A percentile compares a stretch with the other conserved stretches of the same genome.
Evolutionary conservation across 345 rosid genomes (phyloP).

Genomic region (Adansonia digitata): DNA sequence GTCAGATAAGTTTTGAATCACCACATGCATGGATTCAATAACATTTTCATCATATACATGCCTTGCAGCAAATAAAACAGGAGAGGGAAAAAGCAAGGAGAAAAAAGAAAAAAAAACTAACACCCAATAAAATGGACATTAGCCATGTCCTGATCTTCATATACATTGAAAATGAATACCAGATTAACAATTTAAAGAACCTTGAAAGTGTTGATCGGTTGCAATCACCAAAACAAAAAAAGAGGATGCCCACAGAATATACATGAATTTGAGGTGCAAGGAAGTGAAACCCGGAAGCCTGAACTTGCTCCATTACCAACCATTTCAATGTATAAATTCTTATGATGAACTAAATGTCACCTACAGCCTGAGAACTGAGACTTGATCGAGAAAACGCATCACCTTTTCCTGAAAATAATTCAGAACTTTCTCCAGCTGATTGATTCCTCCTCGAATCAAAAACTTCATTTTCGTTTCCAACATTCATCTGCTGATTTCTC

Average conservation of each 20-base stretch:
- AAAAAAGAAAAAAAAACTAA: background rate
- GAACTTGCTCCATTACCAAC: conserved; percentile 16
- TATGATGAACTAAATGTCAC: conserved; percentile 10
- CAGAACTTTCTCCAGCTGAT: conserved; percentile 35
- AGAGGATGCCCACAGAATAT: conserved; percentile 18
- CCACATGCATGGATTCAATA: background rate
- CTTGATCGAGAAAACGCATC: conserved; percentile 13
- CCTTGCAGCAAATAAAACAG: conserved; percentile 15
- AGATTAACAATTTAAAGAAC: conserved; percentile 21
- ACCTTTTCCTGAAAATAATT: conserved; percentile 18
- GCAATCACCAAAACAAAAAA: conserved; percentile 16
- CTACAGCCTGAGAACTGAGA: conserved; percentile 18
- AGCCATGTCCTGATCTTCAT: conserved; percentile 28
- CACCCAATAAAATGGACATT: conserved; percentile 26
- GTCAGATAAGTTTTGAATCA: background rate
- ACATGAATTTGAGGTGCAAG: conserved; percentile 23
- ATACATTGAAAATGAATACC: conserved; percentile 10
- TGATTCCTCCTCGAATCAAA: conserved; percentile 22
- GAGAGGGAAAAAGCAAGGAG: background rate
- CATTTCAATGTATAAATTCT: conserved; percentile 1
- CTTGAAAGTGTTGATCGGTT: conserved; percentile 7
- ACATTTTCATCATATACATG: conserved; percentile 6
- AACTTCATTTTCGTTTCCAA: conserved; percentile 11
- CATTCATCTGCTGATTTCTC: conserved; percentile 17
- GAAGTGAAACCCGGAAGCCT: conserved; percentile 23